phyloP scores from a whole-genome alignment of 2,329 filamentous ascomycete genomes.

The Acrocalymma vagum region DNA sequence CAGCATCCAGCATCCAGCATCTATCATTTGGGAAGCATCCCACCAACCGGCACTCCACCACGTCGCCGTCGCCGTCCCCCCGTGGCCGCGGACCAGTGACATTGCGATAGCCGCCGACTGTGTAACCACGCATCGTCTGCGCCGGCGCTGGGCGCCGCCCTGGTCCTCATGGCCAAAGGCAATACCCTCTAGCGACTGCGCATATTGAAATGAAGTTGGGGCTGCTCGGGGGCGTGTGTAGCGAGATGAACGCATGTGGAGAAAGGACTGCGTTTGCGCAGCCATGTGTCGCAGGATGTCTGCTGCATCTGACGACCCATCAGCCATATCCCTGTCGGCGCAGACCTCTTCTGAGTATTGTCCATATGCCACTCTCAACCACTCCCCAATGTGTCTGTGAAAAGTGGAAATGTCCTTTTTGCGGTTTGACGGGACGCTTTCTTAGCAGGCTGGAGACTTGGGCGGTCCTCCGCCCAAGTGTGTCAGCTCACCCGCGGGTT shows the following conservation, averaged over 20 bases:
- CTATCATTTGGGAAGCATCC: constrained; percentile 2
- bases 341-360: too few species aligned
- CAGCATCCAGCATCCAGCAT: neutral
- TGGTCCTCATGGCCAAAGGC: constrained; percentile 9
- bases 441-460: constrained; percentile 5
- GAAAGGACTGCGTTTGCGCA: constrained; percentile 41
- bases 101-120: constrained; percentile 29
- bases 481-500: constrained; percentile 31
- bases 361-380: too few species aligned
- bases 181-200: constrained; percentile 27
- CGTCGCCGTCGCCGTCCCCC: constrained; percentile 23
- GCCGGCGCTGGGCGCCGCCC: neutral
- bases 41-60: constrained; percentile 27
- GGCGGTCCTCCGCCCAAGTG: constrained; percentile 13
- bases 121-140: constrained; percentile 23
- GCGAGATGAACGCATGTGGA: constrained; percentile 50
- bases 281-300: constrained; percentile 28
- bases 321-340: constrained; percentile 16
- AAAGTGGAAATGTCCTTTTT: constrained; percentile 5
- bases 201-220: constrained; percentile 36
- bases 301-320: constrained; percentile 12
- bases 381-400: too few species aligned
- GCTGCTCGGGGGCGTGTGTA: constrained; percentile 32
- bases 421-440: neutral
- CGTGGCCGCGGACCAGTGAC: constrained; percentile 24